Base-by-base conservation (phyloP, 169 alveolate species). In the Eimeria zaria region DNA sequence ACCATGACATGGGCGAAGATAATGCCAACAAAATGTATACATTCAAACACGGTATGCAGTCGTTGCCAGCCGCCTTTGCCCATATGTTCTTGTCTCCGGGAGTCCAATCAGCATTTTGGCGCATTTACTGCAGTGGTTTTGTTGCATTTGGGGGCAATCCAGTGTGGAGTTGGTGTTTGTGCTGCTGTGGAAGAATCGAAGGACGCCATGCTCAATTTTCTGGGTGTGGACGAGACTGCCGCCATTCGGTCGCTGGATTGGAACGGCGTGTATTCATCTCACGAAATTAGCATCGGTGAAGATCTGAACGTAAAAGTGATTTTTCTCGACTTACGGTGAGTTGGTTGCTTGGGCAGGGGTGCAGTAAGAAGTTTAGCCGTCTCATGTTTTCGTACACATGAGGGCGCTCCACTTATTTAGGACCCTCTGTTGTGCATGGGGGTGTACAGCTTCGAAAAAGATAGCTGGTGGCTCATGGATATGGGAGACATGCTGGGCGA, bases 1-100 rank as follows among this genome's bases (percentile, higher is more conserved):
- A 93, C 89, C 96, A 93, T 36, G 96, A 93, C 78, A 62, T 93
- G 92, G 96, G 96, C 9, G 96, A 80, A 53, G 96, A 93, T 46
- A 93, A 93, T 39, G 94, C 96, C 41, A 62, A 73, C 73, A 93
- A 83, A 36, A 18, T 44, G 67, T 88, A 93, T 69, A 36, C 87
- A 33, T 73, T 83, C 73, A 93, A 93, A 83, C 33, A 83, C 71
- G 96, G 96, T 93, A 53, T 8, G 91, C 64, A 48, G 30, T 51
- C 51, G 51, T n/a, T 51, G 74, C 74, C 46, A 24, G 44, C 44
- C 46, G 12, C 62, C 1, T 27, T 78, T 78, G 88, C 67, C 14
- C 27, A 24, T 9, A 33, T 30, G 1, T 8, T n/a, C 0, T 36
- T 2, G 9, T 22, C 36, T 62, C 36, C 24, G 39, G 73, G 93